Evolutionary conservation across 2,329 filamentous ascomycete genomes (phyloP).

Genomic region (Acrocalymma vagum): DNA sequence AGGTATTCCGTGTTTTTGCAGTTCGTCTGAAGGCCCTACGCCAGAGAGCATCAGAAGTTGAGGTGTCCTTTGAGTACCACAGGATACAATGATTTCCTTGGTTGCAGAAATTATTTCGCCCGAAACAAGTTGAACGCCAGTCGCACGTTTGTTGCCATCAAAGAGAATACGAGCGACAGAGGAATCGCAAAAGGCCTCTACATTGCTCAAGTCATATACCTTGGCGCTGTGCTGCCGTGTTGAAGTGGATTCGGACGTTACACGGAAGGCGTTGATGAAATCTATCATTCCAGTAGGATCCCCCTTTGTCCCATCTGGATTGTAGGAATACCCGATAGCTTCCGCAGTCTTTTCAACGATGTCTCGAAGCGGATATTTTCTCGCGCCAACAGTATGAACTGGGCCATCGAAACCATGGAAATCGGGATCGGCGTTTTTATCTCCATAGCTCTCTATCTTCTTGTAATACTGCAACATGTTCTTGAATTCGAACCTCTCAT

Average conservation of each 20-base stretch:
- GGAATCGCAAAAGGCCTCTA: conserved; percentile 15
- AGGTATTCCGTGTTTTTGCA: conserved; percentile 22
- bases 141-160: conserved; percentile 15
- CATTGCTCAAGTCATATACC: conserved; percentile 24
- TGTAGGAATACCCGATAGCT: conserved; percentile 18
- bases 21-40: conserved; percentile 34
- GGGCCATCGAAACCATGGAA: conserved; percentile 26
- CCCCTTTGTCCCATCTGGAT: conserved; percentile 17
- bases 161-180: conserved; percentile 22
- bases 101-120: conserved; percentile 12
- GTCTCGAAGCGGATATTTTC: conserved; percentile 22
- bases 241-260: conserved; percentile 16
- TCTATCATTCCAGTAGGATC: conserved; percentile 20
- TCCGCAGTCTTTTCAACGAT: conserved; percentile 14
- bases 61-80: conserved; percentile 47
- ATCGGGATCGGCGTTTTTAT: conserved; percentile 12
- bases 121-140: conserved; percentile 43
- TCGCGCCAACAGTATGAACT: conserved; percentile 19
- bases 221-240: conserved; percentile 25
- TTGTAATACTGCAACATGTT: conserved; percentile 23
- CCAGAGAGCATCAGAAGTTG: conserved; percentile 50
- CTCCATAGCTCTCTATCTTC: conserved; percentile 20
- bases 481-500: conserved; percentile 20
- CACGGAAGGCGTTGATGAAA: conserved; percentile 20
- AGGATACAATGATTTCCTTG: conserved; percentile 55